These are phyloP conservation scores for Podaxis sp. DNA, from an alignment of 768 basidiomycete genomes.

Conservation along the genomic window DNA sequence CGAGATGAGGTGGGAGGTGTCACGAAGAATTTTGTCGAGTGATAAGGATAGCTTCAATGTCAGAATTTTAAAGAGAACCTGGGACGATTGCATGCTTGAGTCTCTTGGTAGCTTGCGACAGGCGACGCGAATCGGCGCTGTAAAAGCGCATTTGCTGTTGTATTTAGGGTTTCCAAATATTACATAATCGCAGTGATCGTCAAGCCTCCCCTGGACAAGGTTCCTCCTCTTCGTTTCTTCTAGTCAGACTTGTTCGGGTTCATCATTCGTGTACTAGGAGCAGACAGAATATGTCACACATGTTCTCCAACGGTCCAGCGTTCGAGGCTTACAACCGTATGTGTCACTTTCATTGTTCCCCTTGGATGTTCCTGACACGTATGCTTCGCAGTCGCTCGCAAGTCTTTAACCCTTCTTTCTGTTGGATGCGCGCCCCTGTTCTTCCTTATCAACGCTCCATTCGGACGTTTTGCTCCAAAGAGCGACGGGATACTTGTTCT, in stretches of 20 bases:
- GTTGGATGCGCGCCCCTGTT: constrained; percentile 33
- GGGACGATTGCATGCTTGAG: no score
- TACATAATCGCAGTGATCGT: neutral
- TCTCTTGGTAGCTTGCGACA: no score
- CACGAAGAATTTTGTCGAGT: no score
- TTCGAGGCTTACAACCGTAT: constrained; percentile 7
- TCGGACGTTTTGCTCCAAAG: constrained; percentile 71
- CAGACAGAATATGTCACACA: constrained; percentile 2
- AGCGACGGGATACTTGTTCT: constrained; percentile 42
- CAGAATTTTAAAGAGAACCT: no score
- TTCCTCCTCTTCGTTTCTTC: neutral
- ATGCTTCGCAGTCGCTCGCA: constrained; percentile 25
- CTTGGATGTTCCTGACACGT: neutral
- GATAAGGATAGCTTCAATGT: no score
- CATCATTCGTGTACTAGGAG: neutral
- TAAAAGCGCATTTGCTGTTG: no score
- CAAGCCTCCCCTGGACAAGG: neutral
- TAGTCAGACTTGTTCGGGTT: neutral
- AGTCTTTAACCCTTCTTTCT: constrained; percentile 46
- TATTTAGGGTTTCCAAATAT: neutral
- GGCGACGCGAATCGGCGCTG: no score
- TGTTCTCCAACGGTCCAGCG: constrained; percentile 8
- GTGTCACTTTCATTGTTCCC: neutral
- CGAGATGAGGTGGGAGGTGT: no score
- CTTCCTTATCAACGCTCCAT: constrained; percentile 70